A percentile compares a stretch with the other conserved stretches of the same genome.
These are phyloP conservation scores for Fusarium sp. DNA, from an alignment of 2,329 filamentous ascomycete species.

Conservation along the genomic window DNA sequence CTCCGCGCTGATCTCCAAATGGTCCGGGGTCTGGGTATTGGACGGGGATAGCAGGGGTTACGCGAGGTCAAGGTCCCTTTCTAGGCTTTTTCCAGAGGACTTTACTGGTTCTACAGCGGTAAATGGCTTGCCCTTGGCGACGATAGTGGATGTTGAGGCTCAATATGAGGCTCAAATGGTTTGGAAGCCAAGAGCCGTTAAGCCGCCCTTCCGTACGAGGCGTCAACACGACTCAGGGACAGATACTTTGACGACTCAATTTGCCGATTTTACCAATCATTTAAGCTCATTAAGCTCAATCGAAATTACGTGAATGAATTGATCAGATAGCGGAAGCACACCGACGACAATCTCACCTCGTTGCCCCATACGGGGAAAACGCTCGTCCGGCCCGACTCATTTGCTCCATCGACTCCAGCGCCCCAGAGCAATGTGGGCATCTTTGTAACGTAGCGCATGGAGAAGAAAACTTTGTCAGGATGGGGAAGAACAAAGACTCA, in stretches of 20 bases:
- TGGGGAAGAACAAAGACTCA: slow-evolving; percentile 9
- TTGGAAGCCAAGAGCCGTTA: not conserved
- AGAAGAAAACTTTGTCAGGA: slow-evolving; percentile 17
- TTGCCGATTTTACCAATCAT: slow-evolving; percentile 10
- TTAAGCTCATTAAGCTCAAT: not conserved
- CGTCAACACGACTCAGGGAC: not conserved
- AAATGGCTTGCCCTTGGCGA: not conserved
- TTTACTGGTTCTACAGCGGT: not conserved
- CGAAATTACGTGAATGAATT: not conserved
- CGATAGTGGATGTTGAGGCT: slow-evolving; percentile 2
- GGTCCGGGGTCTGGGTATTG: slow-evolving; percentile 6
- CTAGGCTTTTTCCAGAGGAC: not conserved
- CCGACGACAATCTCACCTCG: not conserved
- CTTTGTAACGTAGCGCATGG: slow-evolving; percentile 15
- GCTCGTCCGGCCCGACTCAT: slow-evolving; percentile 24
- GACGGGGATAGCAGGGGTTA: not conserved
- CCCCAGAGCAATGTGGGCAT: slow-evolving; percentile 19
- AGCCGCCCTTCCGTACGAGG: not conserved
- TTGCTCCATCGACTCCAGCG: slow-evolving; percentile 8
- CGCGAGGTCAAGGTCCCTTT: not conserved
- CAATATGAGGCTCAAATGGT: slow-evolving; percentile 15
- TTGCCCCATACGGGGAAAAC: slow-evolving; percentile 19
- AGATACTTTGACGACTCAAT: not conserved
- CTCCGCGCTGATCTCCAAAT: slow-evolving; percentile 12
- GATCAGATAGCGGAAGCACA: not conserved